Base-by-base conservation (phyloP, 1,284 basidiomycete species). In the Puccinia hordei region DNA sequence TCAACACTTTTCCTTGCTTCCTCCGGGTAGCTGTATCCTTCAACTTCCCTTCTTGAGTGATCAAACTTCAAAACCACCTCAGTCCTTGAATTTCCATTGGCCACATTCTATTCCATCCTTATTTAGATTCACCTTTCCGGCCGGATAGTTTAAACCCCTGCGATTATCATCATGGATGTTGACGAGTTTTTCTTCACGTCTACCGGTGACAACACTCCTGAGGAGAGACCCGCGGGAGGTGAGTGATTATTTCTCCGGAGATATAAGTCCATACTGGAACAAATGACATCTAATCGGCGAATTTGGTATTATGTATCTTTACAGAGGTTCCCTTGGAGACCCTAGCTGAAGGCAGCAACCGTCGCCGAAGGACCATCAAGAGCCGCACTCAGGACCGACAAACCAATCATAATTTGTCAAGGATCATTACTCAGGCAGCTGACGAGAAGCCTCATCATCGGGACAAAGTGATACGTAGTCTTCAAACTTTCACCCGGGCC, bases 401-500 rank as follows among this genome's bases (percentile, higher is more conserved):
- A n/a, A 65, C 27, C n/a, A 27, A 65, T 65, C 30, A 35, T 1
- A 41, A 35, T 22, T 35, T 65, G 30, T 65, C 61, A 8, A 33
- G 24, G 53, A 55, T 55, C 19, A 55, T 55, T 27, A 55, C 53
- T 10, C 33, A 38, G 33, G 61, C 38, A 19, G 30, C 61, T 33
- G 38, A 65, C 61, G 15, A 35, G 19, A 65, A 65, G 61, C 61
- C 61, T 35, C 30, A 65, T n/a, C 30, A 65, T 65, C 22, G 5
- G 12, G 61, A 65, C 24, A 33, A 65, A 65, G 30, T 65, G 9
- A 15, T 65, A 17, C 61, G 30, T 41, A 65, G 61, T 65, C 61
- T 65, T 41, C 61, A 65, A 38, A 35, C 61, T 41, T 65, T 65
- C 61, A 65, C 61, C 30, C 30, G 61, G 38, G 61, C 61, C 27